A percentile compares a stretch with the other conserved stretches of the same genome.
Conservation (phyloP, 2,329 filamentous ascomycete genomes). For the Capronia epimyces region DNA sequence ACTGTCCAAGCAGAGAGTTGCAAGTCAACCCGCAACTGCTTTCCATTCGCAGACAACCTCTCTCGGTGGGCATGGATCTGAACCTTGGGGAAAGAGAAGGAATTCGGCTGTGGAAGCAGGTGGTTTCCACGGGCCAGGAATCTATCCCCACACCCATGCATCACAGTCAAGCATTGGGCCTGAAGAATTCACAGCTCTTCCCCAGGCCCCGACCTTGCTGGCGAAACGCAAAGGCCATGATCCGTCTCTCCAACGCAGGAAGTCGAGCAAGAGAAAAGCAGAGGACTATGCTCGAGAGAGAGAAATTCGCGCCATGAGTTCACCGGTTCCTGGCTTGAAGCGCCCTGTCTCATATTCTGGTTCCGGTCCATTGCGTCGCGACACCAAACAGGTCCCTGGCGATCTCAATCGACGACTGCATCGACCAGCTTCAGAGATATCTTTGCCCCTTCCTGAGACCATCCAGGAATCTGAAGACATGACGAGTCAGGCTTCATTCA, state of each 20-base stretch:
- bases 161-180: conserved; percentile 37
- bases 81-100: conserved; percentile 8
- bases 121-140: conserved; percentile 5
- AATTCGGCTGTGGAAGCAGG: conserved; percentile 4
- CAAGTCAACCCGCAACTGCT: conserved; percentile 15
- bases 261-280: conserved; percentile 70
- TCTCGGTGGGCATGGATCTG: conserved; percentile 5
- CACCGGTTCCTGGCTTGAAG: conserved; percentile 56
- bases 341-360: conserved; percentile 57
- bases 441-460: conserved; percentile 68
- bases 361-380: conserved; percentile 54
- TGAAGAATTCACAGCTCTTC: conserved; percentile 39
- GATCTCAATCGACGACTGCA: conserved; percentile 53
- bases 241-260: conserved; percentile 56
- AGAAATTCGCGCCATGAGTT: conserved; percentile 80
- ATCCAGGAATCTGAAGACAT: conserved; percentile 64
- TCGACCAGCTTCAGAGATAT: conserved; percentile 64
- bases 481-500: conserved; percentile 71
- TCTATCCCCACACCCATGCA: conserved; percentile 32
- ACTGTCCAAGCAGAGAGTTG: conserved; percentile 21
- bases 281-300: conserved; percentile 74
- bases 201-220: conserved; percentile 46
- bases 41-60: conserved; percentile 12
- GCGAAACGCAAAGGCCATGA: conserved; percentile 58
- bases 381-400: conserved; percentile 59